Conservation (phyloP, 1,139 yeast species). For the Wickerhamomyces sp. region DNA sequence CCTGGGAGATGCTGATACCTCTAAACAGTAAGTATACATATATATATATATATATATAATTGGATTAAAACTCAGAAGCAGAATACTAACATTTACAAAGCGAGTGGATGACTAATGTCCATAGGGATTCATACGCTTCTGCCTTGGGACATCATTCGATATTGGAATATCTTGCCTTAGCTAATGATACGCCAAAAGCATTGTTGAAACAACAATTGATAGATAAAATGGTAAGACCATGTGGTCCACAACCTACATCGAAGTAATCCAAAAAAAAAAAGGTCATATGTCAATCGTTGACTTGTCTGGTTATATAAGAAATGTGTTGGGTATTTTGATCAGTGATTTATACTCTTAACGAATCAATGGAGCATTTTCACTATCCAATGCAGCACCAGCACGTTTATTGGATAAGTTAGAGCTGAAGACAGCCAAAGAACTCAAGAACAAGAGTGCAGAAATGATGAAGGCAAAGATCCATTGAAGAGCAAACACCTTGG, state of each 20-base stretch:
- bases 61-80: too few relatives aligned
- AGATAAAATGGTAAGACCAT: slow-evolving; percentile 55
- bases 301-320: background rate
- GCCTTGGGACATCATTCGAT: slow-evolving; percentile 66
- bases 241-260: slow-evolving; percentile 25
- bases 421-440: slow-evolving; percentile 42
- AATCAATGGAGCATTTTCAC: slow-evolving; percentile 29
- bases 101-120: slow-evolving; percentile 58
- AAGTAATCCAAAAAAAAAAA: background rate
- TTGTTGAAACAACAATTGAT: slow-evolving; percentile 48
- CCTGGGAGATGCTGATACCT: slow-evolving; percentile 66
- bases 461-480: slow-evolving; percentile 80
- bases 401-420: slow-evolving; percentile 22
- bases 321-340: background rate
- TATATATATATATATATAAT: too few relatives aligned
- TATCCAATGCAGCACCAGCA: slow-evolving; percentile 6
- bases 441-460: slow-evolving; percentile 47
- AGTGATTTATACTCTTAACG: background rate
- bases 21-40: slow-evolving; percentile 39
- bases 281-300: slow-evolving; percentile 6
- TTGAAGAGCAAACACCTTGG: slow-evolving; percentile 69
- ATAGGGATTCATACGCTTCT: slow-evolving; percentile 70
- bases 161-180: slow-evolving; percentile 63
- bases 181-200: slow-evolving; percentile 49
- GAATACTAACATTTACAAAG: slow-evolving; percentile 9